These are phyloP conservation scores for Acanthamoeba triangularis DNA, from an alignment of 208 protist species.

Conservation along the genomic window DNA sequence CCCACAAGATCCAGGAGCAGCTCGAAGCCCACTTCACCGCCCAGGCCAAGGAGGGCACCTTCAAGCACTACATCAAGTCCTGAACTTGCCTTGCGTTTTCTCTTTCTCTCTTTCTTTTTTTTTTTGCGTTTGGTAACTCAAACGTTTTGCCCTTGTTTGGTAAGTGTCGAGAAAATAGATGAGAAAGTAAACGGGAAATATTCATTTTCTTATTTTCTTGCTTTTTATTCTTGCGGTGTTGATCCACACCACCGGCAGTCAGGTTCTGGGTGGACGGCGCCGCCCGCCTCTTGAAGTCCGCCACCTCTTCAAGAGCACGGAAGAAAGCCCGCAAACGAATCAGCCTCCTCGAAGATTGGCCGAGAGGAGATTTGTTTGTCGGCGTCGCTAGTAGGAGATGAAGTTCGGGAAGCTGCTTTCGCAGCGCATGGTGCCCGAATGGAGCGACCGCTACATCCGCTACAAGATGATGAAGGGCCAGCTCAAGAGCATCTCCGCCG, in stretches of 20 bases:
- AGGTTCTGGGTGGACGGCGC: too few species aligned
- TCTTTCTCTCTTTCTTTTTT: too few species aligned
- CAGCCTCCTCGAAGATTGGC: too few species aligned
- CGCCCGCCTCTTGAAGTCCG: too few species aligned
- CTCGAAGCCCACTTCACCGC: neutral
- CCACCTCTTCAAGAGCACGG: too few species aligned
- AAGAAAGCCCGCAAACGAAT: too few species aligned
- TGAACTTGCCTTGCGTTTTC: too few species aligned
- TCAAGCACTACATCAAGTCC: conserved; percentile 8
- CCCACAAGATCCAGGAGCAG: neutral
- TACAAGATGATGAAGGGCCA: conserved; percentile 31
- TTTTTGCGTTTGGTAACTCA: neutral
- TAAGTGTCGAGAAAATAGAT: too few species aligned
- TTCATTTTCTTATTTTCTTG: too few species aligned
- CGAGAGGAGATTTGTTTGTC: neutral
- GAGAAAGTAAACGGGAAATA: too few species aligned
- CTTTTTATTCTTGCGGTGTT: too few species aligned
- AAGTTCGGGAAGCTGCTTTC: conserved; percentile 20
- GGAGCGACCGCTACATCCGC: neutral
- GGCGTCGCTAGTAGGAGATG: neutral
- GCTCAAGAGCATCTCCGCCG: neutral
- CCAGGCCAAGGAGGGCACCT: neutral
- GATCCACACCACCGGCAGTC: too few species aligned
- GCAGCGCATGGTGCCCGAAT: neutral
- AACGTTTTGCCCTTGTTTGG: neutral